Conservation (phyloP, 2,329 filamentous ascomycete species). For the Sarocladiaceae sp. region DNA sequence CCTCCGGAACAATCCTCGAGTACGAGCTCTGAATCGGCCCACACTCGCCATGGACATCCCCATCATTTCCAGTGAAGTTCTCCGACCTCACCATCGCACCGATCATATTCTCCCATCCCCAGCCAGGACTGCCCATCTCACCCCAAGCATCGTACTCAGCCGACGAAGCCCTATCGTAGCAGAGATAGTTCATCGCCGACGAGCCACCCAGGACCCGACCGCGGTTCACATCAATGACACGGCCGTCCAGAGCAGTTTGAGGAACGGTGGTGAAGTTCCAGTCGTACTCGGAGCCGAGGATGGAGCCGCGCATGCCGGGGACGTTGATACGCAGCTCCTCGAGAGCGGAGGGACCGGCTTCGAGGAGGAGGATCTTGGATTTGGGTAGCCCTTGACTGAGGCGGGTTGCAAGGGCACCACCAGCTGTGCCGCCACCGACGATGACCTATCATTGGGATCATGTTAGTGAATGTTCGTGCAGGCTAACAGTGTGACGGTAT, state of each 20-base stretch:
- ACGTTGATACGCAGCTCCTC: slow-evolving; percentile 27
- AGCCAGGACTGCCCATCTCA: slow-evolving; percentile 30
- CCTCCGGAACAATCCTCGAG: neutral
- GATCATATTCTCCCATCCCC: slow-evolving; percentile 33
- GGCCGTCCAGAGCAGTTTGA: slow-evolving; percentile 33
- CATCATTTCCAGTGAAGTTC: slow-evolving; percentile 20
- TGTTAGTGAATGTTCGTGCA: neutral
- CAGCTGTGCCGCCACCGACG: slow-evolving; percentile 30
- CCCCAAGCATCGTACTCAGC: slow-evolving; percentile 34
- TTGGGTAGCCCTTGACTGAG: slow-evolving; percentile 25
- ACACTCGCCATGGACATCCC: slow-evolving; percentile 1
- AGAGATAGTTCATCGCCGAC: slow-evolving; percentile 40
- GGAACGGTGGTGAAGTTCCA: slow-evolving; percentile 41
- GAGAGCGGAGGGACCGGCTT: slow-evolving; percentile 22
- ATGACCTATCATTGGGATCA: slow-evolving; percentile 17
- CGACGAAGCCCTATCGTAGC: slow-evolving; percentile 30
- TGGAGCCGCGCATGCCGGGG: slow-evolving; percentile 25
- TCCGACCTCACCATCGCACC: slow-evolving; percentile 24
- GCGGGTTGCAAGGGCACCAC: slow-evolving; percentile 26
- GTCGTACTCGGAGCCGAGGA: slow-evolving; percentile 25
- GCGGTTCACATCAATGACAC: slow-evolving; percentile 36
- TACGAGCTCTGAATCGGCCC: slow-evolving; percentile 3
- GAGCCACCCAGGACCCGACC: slow-evolving; percentile 47
- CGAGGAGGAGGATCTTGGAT: slow-evolving; percentile 24
- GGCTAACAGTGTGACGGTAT: neutral